These are phyloP conservation scores for Monilinia fructicola DNA, from an alignment of 2,329 filamentous ascomycete species.

Conservation along the genomic window DNA sequence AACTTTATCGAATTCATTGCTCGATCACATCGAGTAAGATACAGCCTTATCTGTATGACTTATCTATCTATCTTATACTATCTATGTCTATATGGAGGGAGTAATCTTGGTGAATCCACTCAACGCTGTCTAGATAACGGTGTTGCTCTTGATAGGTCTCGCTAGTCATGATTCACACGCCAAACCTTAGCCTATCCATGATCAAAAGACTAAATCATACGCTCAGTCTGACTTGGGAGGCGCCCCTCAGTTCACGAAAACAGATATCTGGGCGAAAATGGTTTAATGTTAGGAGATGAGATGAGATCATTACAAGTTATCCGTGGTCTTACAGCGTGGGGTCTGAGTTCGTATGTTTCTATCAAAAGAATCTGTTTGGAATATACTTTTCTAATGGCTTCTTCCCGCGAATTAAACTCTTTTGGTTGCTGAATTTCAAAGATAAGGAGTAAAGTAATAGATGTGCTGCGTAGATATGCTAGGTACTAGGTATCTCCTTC, in stretches of 20 bases:
- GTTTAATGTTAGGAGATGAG: neutral
- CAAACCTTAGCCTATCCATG: neutral
- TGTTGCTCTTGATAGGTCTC: slow-evolving; percentile 19
- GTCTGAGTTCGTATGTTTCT: neutral
- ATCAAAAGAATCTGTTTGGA: neutral
- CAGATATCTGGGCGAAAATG: neutral
- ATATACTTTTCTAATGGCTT: slow-evolving; percentile 10
- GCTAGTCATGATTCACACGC: neutral
- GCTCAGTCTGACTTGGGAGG: neutral
- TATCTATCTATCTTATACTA: slow-evolving; percentile 11
- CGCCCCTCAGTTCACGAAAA: neutral
- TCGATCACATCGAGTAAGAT: slow-evolving; percentile 26
- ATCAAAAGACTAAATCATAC: slow-evolving; percentile 10
- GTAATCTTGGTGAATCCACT: neutral
- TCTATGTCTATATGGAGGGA: neutral
- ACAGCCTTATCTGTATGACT: slow-evolving; percentile 21
- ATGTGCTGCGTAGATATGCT: neutral
- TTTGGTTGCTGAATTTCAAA: neutral
- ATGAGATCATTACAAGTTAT: slow-evolving; percentile 15
- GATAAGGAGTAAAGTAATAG: slow-evolving; percentile 3
- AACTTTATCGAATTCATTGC: slow-evolving; percentile 21
- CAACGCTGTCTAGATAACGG: slow-evolving; percentile 15
- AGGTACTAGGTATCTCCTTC: neutral
- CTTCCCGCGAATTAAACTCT: neutral
- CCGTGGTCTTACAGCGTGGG: slow-evolving; percentile 7